Evolutionary conservation across 352 stramenopile species (phyloP), one percentile per base, ranked within the genome.

Genomic region (Salisapilia sapeloensis): DNA sequence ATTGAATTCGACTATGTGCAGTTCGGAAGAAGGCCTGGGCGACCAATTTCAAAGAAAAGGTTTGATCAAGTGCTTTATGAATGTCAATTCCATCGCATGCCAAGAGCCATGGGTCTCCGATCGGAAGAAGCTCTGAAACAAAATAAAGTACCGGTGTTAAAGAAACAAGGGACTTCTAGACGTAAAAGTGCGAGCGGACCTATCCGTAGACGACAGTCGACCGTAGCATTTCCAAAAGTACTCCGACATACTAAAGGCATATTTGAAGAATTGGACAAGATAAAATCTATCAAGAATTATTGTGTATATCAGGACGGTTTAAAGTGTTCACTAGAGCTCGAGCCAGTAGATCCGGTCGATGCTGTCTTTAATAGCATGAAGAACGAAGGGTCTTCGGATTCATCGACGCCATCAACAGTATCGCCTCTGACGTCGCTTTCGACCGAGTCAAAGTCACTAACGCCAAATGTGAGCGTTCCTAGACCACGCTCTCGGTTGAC

Each of bases 1-100:
- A 41, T 85, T 30, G 70, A 85, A 42, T 67, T 85, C 11, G 70
- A 85, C 35, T 85, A 79, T 41, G 58, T 78, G 10, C 65, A 81
- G 33, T 46, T 79, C 24, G 58, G 62, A 3, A 43, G 57, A 16
- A 26, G 30, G 25, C 53, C 47, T 1, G 42, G 28, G 14, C 51
- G 56, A 17, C 38, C 63, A 23, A 53, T 79, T 13, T 85, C 65
- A 1, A 57, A 29, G 24, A 81, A 70, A 25, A 57, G 70, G 0
- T 78, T 85, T 30, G 53, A 65, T 16, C 70, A 85, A 46, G 47
- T 85, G 19, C 41, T 85, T 14, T 34, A 54, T 10, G 49, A 61
- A n/a, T 61, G 67, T 20, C 57, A 77, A 41, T 30, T 82, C 6
- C 51, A 60, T 20, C 52, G 50, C 9, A 77, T 78, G 65, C 35